Conservation (phyloP, 257 asterid genomes). For the Solanum lignicaule region DNA sequence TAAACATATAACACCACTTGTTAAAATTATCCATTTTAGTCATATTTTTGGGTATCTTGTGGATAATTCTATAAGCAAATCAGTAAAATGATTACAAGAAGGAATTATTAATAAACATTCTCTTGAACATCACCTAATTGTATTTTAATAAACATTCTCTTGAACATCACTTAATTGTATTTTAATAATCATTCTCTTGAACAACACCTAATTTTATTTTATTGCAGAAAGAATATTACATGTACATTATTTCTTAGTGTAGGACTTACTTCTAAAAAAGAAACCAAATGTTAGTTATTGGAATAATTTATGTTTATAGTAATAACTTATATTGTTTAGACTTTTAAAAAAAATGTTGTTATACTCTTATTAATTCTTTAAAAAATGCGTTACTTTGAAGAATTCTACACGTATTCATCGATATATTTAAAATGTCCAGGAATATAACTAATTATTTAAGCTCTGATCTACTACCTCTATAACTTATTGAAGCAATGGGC, state of each 20-base stretch:
- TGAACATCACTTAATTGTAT: too few relatives aligned
- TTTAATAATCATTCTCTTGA: too few relatives aligned
- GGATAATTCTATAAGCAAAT: not conserved
- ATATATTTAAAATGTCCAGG: too few relatives aligned
- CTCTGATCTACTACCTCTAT: too few relatives aligned
- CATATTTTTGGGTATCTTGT: not conserved
- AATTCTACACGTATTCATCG: too few relatives aligned
- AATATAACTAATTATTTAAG: too few relatives aligned
- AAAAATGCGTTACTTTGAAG: not conserved
- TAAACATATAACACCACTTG: not conserved
- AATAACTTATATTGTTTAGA: too few relatives aligned
- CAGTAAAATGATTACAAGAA: not conserved
- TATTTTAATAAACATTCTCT: too few relatives aligned
- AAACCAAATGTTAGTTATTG: not conserved
- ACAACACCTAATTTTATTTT: not conserved
- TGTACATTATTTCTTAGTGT: not conserved
- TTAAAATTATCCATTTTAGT: not conserved
- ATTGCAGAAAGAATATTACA: not conserved
- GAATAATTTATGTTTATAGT: not conserved
- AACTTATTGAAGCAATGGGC: not conserved
- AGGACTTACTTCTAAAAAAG: not conserved
- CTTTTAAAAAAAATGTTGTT: too few relatives aligned
- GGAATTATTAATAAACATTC: not conserved
- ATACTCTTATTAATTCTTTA: too few relatives aligned
- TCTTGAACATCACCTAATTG: not conserved